These are phyloP conservation scores for Rhipidocladum racemiflorum DNA, from an alignment of 176 grass and related monocot species.

Conservation along the genomic window DNA sequence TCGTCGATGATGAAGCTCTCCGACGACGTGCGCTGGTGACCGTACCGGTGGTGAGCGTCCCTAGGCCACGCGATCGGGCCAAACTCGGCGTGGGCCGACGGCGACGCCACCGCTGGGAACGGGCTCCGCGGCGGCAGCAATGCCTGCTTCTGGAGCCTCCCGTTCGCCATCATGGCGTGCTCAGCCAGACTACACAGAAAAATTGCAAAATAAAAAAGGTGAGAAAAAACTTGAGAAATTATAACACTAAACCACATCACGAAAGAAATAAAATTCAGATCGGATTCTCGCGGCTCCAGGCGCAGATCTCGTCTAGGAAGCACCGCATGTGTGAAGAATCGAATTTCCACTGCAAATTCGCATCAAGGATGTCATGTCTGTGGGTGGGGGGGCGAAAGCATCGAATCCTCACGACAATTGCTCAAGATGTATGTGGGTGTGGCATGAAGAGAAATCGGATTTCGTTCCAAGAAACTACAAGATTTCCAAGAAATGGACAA, in stretches of 20 bases:
- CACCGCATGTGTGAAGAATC: too few relatives aligned
- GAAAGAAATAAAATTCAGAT: constrained; percentile 13
- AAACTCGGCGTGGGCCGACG: constrained; percentile 20
- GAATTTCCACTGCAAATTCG: background rate
- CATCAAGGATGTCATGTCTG: background rate
- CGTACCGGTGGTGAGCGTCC: constrained; percentile 42
- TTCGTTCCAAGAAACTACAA: background rate
- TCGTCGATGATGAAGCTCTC: constrained; percentile 78
- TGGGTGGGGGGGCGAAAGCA: background rate
- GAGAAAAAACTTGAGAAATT: background rate
- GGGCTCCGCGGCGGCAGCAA: constrained; percentile 49
- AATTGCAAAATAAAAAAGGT: background rate
- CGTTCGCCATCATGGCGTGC: constrained; percentile 45
- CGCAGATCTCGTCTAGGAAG: constrained; percentile 28
- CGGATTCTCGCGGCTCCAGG: background rate
- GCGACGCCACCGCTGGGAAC: constrained; percentile 17
- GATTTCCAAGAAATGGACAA: background rate
- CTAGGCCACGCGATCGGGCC: constrained; percentile 42
- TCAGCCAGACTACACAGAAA: constrained; percentile 15
- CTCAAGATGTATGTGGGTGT: constrained; percentile 2
- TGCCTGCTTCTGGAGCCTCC: constrained; percentile 45
- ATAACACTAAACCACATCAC: background rate
- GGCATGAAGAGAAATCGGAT: background rate
- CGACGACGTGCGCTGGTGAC: constrained; percentile 69
- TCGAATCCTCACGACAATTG: background rate